Percentiles rank a stretch among this genome's conserved stretches.
Conservation (phyloP, 768 basidiomycete genomes). For the Pulveroboletus sp. region DNA sequence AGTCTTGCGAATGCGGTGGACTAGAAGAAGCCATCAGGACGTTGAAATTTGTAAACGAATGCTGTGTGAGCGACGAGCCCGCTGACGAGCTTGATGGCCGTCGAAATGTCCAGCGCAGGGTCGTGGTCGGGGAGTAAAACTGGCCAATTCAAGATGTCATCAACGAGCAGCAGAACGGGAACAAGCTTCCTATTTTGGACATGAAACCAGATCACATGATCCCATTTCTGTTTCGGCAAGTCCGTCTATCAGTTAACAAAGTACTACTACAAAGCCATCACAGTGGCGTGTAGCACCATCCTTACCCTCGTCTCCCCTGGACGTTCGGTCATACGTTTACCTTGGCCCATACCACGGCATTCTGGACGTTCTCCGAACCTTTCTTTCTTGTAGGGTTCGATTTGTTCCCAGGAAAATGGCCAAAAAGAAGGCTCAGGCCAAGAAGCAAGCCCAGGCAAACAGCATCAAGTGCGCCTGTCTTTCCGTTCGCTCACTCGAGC, state of each 20-base stretch:
- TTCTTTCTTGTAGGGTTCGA: background rate
- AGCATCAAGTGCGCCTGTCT: slow-evolving; percentile 19
- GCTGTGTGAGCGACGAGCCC: background rate
- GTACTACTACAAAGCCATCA: too few species aligned
- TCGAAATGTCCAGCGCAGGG: background rate
- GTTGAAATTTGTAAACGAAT: background rate
- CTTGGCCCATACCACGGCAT: background rate
- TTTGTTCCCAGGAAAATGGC: slow-evolving; percentile 20
- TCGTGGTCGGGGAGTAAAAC: slow-evolving; percentile 4
- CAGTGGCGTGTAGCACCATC: background rate
- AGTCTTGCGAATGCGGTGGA: slow-evolving; percentile 2
- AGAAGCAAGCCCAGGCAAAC: slow-evolving; percentile 28
- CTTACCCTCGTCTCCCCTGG: background rate
- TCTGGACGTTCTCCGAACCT: slow-evolving; percentile 9
- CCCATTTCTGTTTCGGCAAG: background rate
- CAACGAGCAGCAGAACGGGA: slow-evolving; percentile 5
- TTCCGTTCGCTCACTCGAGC: background rate
- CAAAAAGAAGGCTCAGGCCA: slow-evolving; percentile 29
- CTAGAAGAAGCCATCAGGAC: slow-evolving; percentile 12
- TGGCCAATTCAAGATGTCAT: background rate
- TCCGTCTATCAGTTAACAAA: background rate
- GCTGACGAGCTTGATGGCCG: slow-evolving; percentile 1
- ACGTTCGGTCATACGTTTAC: background rate
- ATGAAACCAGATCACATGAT: slow-evolving; percentile 7
- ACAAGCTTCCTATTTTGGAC: slow-evolving; percentile 4